These are phyloP conservation scores for Durotheca rogersii DNA, from an alignment of 495 filamentous ascomycete genomes.

Conservation along the genomic window DNA sequence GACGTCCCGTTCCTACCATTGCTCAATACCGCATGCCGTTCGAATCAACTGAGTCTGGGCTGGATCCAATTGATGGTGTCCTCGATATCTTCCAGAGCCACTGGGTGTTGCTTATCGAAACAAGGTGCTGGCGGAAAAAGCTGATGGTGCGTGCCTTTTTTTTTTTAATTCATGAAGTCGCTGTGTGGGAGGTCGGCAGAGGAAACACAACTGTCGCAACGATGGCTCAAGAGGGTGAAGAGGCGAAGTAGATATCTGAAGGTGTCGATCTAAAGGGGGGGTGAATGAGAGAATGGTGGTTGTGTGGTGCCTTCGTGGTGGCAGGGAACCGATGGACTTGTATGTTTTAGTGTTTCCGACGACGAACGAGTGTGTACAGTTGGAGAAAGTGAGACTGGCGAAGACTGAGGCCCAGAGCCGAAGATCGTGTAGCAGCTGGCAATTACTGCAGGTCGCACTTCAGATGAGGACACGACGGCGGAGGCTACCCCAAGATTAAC, in stretches of 20 bases:
- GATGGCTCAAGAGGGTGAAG: slow-evolving; percentile 24
- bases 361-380: slow-evolving; percentile 36
- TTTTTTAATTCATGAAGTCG: slow-evolving; percentile 18
- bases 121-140: slow-evolving; percentile 15
- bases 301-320: slow-evolving; percentile 8
- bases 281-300: slow-evolving; percentile 20
- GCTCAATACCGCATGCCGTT: slow-evolving; percentile 30
- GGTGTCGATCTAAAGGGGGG: slow-evolving; percentile 8
- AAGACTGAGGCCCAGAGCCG: slow-evolving; percentile 18
- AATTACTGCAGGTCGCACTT: slow-evolving; percentile 20
- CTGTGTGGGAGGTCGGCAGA: slow-evolving; percentile 17
- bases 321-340: slow-evolving; percentile 11
- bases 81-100: not conserved
- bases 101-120: not conserved
- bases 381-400: slow-evolving; percentile 33
- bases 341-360: slow-evolving; percentile 28
- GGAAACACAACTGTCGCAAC: slow-evolving; percentile 29
- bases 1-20: slow-evolving; percentile 31
- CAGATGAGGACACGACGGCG: slow-evolving; percentile 21
- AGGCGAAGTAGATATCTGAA: slow-evolving; percentile 19
- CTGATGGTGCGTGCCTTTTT: slow-evolving; percentile 8
- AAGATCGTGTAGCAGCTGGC: slow-evolving; percentile 12
- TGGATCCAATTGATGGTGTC: not conserved
- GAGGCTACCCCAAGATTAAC: slow-evolving; percentile 14
- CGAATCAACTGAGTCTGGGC: slow-evolving; percentile 1